phyloP scores from a whole-genome alignment of 2,329 filamentous ascomycete species.

The Dichotomopilus funicola region DNA sequence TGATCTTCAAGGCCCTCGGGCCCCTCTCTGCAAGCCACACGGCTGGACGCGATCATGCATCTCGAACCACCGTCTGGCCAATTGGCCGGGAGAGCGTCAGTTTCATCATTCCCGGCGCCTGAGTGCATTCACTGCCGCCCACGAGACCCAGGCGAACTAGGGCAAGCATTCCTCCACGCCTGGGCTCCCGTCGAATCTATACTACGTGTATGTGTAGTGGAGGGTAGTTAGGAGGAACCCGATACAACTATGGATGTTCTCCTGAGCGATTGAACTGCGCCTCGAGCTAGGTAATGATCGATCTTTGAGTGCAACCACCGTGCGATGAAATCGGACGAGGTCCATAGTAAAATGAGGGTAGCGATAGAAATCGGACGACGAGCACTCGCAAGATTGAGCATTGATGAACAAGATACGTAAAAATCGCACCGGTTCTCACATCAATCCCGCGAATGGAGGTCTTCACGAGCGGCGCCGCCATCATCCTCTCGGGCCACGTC shows the following conservation, averaged over 20 bases:
- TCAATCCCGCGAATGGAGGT: background rate
- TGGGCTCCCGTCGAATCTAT: too few species aligned
- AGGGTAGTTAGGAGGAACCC: too few species aligned
- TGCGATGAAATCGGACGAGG: too few species aligned
- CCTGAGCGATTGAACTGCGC: too few species aligned
- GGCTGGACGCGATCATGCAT: conserved; percentile 23
- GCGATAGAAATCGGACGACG: background rate
- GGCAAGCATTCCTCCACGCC: too few species aligned
- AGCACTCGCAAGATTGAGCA: background rate
- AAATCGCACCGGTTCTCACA: background rate
- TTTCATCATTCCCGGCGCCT: conserved; percentile 20
- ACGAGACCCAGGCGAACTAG: conserved; percentile 2
- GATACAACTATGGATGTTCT: too few species aligned
- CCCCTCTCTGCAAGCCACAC: conserved; percentile 16
- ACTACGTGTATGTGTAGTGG: too few species aligned
- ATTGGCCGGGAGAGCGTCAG: conserved; percentile 19
- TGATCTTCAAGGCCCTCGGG: background rate
- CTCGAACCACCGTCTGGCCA: conserved; percentile 17
- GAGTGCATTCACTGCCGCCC: conserved; percentile 10
- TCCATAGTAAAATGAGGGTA: too few species aligned
- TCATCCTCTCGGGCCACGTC: conserved; percentile 20
- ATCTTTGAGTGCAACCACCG: too few species aligned
- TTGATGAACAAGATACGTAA: background rate
- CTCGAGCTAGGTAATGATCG: too few species aligned
- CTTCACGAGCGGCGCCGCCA: background rate